A percentile compares a stretch with the other conserved stretches of the same genome.
These are phyloP conservation scores for Capillidium heterosporum DNA, from an alignment of 371 early-diverging fungal species.

Conservation along the genomic window DNA sequence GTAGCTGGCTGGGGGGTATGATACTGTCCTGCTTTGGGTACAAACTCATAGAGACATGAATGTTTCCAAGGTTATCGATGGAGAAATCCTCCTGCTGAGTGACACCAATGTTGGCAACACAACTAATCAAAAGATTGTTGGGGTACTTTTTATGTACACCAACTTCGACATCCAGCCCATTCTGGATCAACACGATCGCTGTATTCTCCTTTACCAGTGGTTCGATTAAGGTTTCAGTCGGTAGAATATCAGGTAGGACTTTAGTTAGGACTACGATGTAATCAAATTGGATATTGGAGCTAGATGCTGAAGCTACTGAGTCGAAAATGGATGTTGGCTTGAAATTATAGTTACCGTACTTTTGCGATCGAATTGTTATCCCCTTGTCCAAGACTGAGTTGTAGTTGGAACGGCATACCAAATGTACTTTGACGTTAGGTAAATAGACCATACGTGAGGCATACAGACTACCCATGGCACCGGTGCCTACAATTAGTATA, in stretches of 20 bases:
- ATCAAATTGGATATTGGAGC: conserved; percentile 26
- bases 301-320: conserved; percentile 17
- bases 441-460: conserved; percentile 44
- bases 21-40: conserved; percentile 11
- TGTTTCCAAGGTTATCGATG: conserved; percentile 23
- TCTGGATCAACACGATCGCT: conserved; percentile 62
- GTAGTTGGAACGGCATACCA: conserved; percentile 72
- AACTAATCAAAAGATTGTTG: conserved; percentile 41
- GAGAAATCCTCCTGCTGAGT: conserved; percentile 38
- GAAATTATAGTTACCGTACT: conserved; percentile 40
- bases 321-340: conserved; percentile 16
- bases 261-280: conserved; percentile 59
- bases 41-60: conserved; percentile 17
- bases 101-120: conserved; percentile 53
- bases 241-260: conserved; percentile 40
- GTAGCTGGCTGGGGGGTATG: conserved; percentile 3
- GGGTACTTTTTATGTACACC: conserved; percentile 40
- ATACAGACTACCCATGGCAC: conserved; percentile 61
- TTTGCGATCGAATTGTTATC: conserved; percentile 39
- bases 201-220: conserved; percentile 37
- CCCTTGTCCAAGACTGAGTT: conserved; percentile 33
- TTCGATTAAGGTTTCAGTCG: conserved; percentile 36
- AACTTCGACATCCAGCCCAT: conserved; percentile 67
- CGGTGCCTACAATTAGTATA: conserved; percentile 51
- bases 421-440: conserved; percentile 27